These are phyloP conservation scores for Ceratocystis smalleyi DNA, from an alignment of 2,329 filamentous ascomycete species.

Conservation along the genomic window DNA sequence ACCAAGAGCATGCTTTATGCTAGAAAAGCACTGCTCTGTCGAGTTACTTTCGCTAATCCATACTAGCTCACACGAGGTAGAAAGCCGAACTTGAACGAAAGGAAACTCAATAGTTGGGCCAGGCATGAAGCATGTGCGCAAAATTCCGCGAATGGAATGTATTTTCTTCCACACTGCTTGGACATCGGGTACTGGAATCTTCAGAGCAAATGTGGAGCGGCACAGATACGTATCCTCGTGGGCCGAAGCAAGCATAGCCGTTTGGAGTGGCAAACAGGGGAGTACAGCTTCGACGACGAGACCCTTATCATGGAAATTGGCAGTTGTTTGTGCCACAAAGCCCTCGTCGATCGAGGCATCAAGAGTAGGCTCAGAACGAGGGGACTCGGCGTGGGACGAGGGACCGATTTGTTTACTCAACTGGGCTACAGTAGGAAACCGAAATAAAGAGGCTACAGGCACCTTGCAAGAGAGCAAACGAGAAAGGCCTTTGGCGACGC, in stretches of 20 bases:
- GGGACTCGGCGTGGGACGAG: background rate
- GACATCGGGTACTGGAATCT: conserved; percentile 34
- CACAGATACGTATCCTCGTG: conserved; percentile 52
- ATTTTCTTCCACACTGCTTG: conserved; percentile 46
- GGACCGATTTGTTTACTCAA: conserved; percentile 28
- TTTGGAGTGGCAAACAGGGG: conserved; percentile 54
- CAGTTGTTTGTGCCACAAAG: conserved; percentile 23
- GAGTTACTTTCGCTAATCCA: conserved; percentile 23
- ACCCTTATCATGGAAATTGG: background rate
- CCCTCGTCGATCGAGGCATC: conserved; percentile 20
- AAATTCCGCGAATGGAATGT: conserved; percentile 52
- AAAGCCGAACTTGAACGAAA: conserved; percentile 57
- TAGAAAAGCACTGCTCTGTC: conserved; percentile 26
- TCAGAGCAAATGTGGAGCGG: conserved; percentile 48
- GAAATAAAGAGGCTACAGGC: conserved; percentile 55
- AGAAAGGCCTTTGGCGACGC: conserved; percentile 44
- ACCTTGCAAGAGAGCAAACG: conserved; percentile 32
- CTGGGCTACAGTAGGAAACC: conserved; percentile 47
- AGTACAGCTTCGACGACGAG: conserved; percentile 39
- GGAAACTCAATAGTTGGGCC: conserved; percentile 46
- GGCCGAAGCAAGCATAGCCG: conserved; percentile 45
- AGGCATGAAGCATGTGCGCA: conserved; percentile 59
- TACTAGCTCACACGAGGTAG: conserved; percentile 31
- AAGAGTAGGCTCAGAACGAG: no score
- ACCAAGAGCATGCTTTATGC: conserved; percentile 28